Base-by-base conservation (phyloP, 2,329 filamentous ascomycete species). In the Colletotrichum australisinense region DNA sequence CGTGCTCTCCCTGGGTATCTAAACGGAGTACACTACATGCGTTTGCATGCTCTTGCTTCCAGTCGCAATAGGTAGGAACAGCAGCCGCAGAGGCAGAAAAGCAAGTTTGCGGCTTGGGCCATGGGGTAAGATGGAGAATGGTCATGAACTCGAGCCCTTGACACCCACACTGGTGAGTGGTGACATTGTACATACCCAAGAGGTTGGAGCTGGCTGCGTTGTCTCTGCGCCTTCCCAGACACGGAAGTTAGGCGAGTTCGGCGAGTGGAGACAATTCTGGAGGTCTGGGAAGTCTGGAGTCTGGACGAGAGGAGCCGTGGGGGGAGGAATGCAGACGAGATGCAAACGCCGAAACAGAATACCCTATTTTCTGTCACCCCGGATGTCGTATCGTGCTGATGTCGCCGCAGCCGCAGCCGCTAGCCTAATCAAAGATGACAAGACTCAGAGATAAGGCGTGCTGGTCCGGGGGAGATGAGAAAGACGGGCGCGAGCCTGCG, bases 211-310 rank as follows among this genome's bases (percentile, higher is more conserved):
- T 30, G 35, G 49, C 63, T 70, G 59, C 32, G 60, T 35, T 64
- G 65, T 69, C 65, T 65, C 38, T 38, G 28, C 65, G 65, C 59
- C 58, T 70, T 70, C 35, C 67, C 60, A 60, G 52, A 70, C 56
- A 70, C 66, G 70, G 59, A 73, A 69, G 66, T 59, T 73, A 56
- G 56, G 65, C 65, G 66, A 69, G 59, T 28, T 68, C 32, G 69
- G 69, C 65, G 66, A 69, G 69, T 69, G 69, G 65, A 53, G 53
- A 24, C 52, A 42, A 49, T 19, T n/a, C 42, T 49, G 42, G 42
- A 22, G 19, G 19, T n/a, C 42, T 49, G 19, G 19, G 42, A 49
- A 19, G 42, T 49, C 42, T 49, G 42, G 42, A 19, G 42, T 49
- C 42, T 49, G 42, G 42, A 49, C 19, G 57, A 69, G 58, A 22